Percentiles rank a stretch among this genome's conserved stretches.
Conservation (phyloP, 768 basidiomycete genomes). For the Tricholoma bakamatsutake region DNA sequence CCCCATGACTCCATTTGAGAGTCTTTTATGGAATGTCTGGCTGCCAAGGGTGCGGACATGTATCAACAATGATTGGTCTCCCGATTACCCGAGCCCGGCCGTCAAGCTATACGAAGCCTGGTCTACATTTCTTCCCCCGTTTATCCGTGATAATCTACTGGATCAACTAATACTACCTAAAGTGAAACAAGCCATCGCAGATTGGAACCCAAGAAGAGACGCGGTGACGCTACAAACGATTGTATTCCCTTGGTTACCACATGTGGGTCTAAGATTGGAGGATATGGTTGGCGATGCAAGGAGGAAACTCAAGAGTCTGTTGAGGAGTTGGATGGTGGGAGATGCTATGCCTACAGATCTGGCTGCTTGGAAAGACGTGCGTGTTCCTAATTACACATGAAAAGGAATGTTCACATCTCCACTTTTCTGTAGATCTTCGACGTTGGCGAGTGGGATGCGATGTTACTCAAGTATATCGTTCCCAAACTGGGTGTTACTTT, state of each 20-base stretch:
- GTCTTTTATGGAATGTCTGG: conserved; percentile 92
- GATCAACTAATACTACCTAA: conserved; percentile 96
- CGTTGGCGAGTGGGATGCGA: conserved; percentile 79
- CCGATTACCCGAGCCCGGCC: conserved; percentile 65
- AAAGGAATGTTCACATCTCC: conserved; percentile 2
- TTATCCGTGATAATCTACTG: conserved; percentile 91
- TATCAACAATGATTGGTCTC: conserved; percentile 94
- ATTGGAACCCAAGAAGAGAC: conserved; percentile 70
- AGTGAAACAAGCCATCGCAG: conserved; percentile 72
- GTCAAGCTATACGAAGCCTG: conserved; percentile 85
- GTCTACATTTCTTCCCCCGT: conserved; percentile 81
- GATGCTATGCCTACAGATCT: conserved; percentile 78
- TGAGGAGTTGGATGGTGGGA: conserved; percentile 68
- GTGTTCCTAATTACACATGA: conserved; percentile 17
- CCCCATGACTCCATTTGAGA: conserved; percentile 94
- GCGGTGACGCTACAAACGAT: conserved; percentile 64
- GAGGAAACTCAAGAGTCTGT: conserved; percentile 74
- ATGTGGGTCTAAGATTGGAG: conserved; percentile 78
- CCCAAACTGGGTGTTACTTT: conserved; percentile 84
- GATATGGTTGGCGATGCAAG: conserved; percentile 82
- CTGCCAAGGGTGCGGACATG: conserved; percentile 88
- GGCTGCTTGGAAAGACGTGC: conserved; percentile 73
- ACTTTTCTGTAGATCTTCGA: conserved; percentile 58
- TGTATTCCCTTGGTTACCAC: conserved; percentile 94
- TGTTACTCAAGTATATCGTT: conserved; percentile 86